A percentile compares a stretch with the other conserved stretches of the same genome.
These are phyloP conservation scores for Gloeopeniophorella convolvens DNA, from an alignment of 768 basidiomycete genomes.

Conservation along the genomic window DNA sequence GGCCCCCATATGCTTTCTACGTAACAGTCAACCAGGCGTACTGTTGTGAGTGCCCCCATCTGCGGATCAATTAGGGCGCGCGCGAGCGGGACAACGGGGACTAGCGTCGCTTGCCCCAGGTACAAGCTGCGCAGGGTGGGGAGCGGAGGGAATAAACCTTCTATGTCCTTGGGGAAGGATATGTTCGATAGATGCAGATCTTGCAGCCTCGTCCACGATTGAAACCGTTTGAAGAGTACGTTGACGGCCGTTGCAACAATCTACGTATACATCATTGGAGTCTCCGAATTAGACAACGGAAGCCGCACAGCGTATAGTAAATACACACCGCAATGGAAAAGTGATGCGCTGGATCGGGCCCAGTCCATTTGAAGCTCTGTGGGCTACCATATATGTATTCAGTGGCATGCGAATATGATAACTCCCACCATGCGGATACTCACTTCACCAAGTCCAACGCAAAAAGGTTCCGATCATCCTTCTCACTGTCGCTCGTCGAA, in stretches of 20 bases:
- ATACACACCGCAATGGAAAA: conserved; percentile 52
- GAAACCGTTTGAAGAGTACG: conserved; percentile 35
- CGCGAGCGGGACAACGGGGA: conserved; percentile 36
- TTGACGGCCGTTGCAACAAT: conserved; percentile 37
- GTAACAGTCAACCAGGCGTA: conserved; percentile 50
- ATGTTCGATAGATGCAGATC: conserved; percentile 45
- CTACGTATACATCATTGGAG: conserved; percentile 23
- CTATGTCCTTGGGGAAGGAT: conserved; percentile 29
- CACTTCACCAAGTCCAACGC: conserved; percentile 34
- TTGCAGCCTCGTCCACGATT: conserved; percentile 38
- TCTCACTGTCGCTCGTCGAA: conserved; percentile 30
- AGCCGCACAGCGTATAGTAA: neutral
- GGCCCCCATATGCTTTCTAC: conserved; percentile 53
- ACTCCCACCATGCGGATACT: conserved; percentile 16
- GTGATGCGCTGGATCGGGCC: conserved; percentile 55
- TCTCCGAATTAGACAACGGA: neutral
- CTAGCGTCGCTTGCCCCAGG: conserved; percentile 44
- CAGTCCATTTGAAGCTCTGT: conserved; percentile 46
- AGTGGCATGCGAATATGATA: neutral
- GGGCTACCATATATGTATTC: conserved; percentile 30
- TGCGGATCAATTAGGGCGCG: conserved; percentile 28
- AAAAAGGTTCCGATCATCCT: conserved; percentile 26
- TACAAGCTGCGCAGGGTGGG: conserved; percentile 38
- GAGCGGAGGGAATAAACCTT: conserved; percentile 30
- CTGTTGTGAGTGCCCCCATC: conserved; percentile 25